These are phyloP conservation scores for Botrytis paeoniae DNA, from an alignment of 2,329 filamentous ascomycete genomes.

Conservation along the genomic window DNA sequence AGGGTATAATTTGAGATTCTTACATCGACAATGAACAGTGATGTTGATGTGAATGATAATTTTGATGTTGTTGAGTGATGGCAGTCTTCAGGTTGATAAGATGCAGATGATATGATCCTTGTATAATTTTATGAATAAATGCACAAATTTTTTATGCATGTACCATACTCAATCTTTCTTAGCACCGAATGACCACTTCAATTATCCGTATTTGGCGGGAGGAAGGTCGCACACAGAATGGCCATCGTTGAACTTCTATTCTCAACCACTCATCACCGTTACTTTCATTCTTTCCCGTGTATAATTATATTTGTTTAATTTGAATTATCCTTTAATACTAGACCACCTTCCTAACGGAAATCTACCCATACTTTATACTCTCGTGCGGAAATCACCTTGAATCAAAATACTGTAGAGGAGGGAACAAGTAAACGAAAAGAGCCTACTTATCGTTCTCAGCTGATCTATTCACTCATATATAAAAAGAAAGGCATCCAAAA, in stretches of 20 bases:
- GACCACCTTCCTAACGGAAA: background rate
- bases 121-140: no score
- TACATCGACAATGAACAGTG: background rate
- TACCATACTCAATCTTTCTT: background rate
- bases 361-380: background rate
- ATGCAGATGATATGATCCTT: background rate
- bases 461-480: conserved; percentile 18
- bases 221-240: conserved; percentile 17
- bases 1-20: background rate
- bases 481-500: conserved; percentile 1
- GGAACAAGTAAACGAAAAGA: background rate
- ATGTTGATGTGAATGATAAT: background rate
- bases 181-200: conserved; percentile 4
- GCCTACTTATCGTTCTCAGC: conserved; percentile 4
- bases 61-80: background rate
- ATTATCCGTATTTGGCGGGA: background rate
- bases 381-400: background rate
- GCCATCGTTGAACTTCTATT: conserved; percentile 13
- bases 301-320: conserved; percentile 19
- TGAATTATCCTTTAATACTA: background rate
- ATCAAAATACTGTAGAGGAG: background rate
- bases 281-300: conserved; percentile 11
- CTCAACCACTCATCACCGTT: conserved; percentile 1
- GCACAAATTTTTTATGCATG: background rate
- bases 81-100: background rate